Conservation (phyloP, 768 basidiomycete genomes). For the Amanita molliuscula region DNA sequence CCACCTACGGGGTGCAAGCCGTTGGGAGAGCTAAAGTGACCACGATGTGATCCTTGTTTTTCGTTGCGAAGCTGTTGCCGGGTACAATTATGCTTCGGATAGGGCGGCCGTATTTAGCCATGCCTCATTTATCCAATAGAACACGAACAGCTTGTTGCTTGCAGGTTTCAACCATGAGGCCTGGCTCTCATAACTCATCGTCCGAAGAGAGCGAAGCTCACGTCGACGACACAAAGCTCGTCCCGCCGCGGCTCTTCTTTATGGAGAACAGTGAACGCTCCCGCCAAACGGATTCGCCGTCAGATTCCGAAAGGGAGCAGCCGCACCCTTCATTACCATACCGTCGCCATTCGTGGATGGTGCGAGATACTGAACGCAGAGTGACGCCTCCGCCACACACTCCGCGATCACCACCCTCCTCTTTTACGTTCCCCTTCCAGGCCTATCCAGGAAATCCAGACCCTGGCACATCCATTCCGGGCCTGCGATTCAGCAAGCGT, state of each 20-base stretch:
- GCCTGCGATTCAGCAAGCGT: conserved; percentile 12
- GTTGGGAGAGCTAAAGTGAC: no score
- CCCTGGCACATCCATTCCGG: conserved; percentile 34
- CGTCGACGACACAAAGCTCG: conserved; percentile 2
- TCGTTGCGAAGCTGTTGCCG: no score
- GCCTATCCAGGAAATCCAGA: conserved; percentile 60
- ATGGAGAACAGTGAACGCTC: conserved; percentile 7
- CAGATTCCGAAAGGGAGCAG: conserved; percentile 11
- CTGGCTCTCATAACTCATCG: neutral
- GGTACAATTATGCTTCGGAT: no score
- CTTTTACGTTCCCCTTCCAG: conserved; percentile 43
- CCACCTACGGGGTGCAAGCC: no score
- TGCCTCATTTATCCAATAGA: neutral
- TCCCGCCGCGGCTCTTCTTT: conserved; percentile 18
- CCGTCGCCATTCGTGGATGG: conserved; percentile 9
- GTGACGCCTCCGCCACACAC: conserved; percentile 1
- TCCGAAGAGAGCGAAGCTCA: neutral
- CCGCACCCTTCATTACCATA: neutral
- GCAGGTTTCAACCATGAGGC: neutral
- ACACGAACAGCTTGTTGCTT: no score
- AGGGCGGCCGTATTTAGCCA: neutral
- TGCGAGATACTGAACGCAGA: conserved; percentile 2
- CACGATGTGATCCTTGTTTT: no score
- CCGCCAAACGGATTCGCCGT: conserved; percentile 9
- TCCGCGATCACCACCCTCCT: conserved; percentile 21